Evolutionary conservation across 2,329 filamentous ascomycete genomes (phyloP), one percentile per base, ranked within the genome.

Genomic region (Colletotrichum tofieldiae): DNA sequence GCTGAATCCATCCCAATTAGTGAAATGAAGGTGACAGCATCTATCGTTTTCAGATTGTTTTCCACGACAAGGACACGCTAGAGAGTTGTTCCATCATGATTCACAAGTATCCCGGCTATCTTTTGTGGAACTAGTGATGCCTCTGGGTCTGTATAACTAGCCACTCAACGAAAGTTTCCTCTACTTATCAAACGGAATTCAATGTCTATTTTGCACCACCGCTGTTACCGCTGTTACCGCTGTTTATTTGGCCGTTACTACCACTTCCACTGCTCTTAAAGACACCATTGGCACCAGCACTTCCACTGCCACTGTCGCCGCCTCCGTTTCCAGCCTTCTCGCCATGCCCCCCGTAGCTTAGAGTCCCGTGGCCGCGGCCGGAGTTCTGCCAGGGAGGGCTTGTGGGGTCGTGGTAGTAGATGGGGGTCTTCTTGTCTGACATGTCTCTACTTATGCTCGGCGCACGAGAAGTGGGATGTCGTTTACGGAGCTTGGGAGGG

Each of bases 341-440:
- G 35, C 29, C 29, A 29, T 64, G 32, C 4, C 54, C 63, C 5
- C 60, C 60, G 9, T 52, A 37, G 9, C 47, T 63, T 7, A 52
- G 37, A 5, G 41, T 61, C 7, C 61, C 63, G 14, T 58, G 20
- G 12, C 51, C 23, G 12, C 12, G 3, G 39, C 9, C 14, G 9
- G 37, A 26, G 26, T 58, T 56, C 51, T 51, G 47, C 65, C 55
- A 51, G 14, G 37, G 56, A 23, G 59, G 35, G 51, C 26, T 49
- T 9, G 65, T 52, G 47, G 60, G 60, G 45, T 63, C 60, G 16
- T 63, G 60, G 35, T 52, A 52, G 35, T 63, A 63, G 35, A 63
- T 51, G 11, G 60, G 47, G 43, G 59, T 61, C 45, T 23, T 37
- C 18, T 61, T 47, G 29, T n/a, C 32, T 23, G 59, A 12, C 43